Percentiles rank a stretch among this genome's conserved stretches.
Conservation (phyloP, 164 flowering plant genomes). For the Chloranthus sessilifolius region DNA sequence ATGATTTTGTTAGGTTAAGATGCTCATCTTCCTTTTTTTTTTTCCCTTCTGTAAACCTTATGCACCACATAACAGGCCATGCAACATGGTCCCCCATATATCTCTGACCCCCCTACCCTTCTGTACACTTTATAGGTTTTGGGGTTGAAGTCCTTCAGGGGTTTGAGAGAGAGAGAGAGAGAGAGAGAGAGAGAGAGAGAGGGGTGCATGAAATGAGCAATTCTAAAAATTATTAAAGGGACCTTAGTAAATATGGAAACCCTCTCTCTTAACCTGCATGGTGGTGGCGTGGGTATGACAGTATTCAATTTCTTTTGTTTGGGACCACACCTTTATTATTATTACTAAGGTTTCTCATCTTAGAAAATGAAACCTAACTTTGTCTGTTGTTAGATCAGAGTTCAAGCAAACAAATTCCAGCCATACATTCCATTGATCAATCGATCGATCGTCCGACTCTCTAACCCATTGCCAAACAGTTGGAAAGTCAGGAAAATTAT, state of each 20-base stretch:
- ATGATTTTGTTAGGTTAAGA: slow-evolving; percentile 13
- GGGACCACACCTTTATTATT: slow-evolving; percentile 43
- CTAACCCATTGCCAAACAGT: too few relatives aligned
- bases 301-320: slow-evolving; percentile 47
- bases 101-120: too few relatives aligned
- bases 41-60: slow-evolving; percentile 6
- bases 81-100: slow-evolving; percentile 11
- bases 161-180: slow-evolving; percentile 8
- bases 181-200: not conserved
- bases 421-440: too few relatives aligned
- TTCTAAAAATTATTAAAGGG: slow-evolving; percentile 5
- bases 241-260: slow-evolving; percentile 8
- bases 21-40: slow-evolving; percentile 3
- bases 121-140: not conserved
- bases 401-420: too few relatives aligned
- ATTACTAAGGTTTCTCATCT: slow-evolving; percentile 1
- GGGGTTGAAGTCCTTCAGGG: too few relatives aligned
- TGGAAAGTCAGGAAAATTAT: too few relatives aligned
- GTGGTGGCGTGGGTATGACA: slow-evolving; percentile 25
- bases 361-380: slow-evolving; percentile 1
- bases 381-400: too few relatives aligned
- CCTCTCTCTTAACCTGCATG: slow-evolving; percentile 14
- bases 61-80: slow-evolving; percentile 5
- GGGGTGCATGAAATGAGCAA: slow-evolving; percentile 5
- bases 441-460: too few relatives aligned